Conservation (phyloP, 2,329 filamentous ascomycete species). For the Trichoderma citrinoviride region DNA sequence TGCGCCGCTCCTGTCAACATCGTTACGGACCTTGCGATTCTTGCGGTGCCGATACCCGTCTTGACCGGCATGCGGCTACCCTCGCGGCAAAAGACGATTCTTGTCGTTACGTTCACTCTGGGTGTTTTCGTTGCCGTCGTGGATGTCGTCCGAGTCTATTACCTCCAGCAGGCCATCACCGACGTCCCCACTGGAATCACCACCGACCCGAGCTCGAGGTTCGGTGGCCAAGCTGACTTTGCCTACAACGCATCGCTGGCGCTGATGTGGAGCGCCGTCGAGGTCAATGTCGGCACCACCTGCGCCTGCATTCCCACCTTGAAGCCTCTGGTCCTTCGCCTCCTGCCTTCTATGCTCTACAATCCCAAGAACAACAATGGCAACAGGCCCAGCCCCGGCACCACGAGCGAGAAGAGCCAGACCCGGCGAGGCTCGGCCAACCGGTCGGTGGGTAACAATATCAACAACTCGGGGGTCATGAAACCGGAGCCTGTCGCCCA, state of each 20-base stretch:
- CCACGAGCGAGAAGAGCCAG: conserved; percentile 30
- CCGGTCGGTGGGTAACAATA: conserved; percentile 27
- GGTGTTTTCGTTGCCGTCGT: conserved; percentile 86
- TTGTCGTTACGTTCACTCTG: conserved; percentile 81
- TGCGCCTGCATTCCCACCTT: conserved; percentile 90
- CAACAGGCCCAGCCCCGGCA: conserved; percentile 28
- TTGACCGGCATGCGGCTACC: conserved; percentile 83
- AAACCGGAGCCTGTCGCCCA: conserved; percentile 29
- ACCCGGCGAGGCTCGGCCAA: conserved; percentile 33
- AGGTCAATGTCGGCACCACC: conserved; percentile 86
- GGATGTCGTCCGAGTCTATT: conserved; percentile 86
- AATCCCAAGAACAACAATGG: conserved; percentile 46
- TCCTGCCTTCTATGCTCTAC: conserved; percentile 56
- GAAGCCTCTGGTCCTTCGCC: conserved; percentile 74
- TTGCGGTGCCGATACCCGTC: conserved; percentile 85
- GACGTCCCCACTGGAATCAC: conserved; percentile 40
- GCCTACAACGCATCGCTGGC: conserved; percentile 77
- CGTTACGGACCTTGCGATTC: conserved; percentile 82
- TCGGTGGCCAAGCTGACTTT: conserved; percentile 54
- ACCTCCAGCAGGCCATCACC: conserved; percentile 71
- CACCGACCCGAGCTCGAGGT: conserved; percentile 42
- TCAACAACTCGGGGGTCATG: conserved; percentile 24
- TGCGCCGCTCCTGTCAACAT: conserved; percentile 87
- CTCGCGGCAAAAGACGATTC: conserved; percentile 78
- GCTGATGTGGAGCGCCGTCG: conserved; percentile 91